A percentile compares a stretch with the other conserved stretches of the same genome.
Conservation (phyloP, 257 asterid genomes). For the Striga asiatica region DNA sequence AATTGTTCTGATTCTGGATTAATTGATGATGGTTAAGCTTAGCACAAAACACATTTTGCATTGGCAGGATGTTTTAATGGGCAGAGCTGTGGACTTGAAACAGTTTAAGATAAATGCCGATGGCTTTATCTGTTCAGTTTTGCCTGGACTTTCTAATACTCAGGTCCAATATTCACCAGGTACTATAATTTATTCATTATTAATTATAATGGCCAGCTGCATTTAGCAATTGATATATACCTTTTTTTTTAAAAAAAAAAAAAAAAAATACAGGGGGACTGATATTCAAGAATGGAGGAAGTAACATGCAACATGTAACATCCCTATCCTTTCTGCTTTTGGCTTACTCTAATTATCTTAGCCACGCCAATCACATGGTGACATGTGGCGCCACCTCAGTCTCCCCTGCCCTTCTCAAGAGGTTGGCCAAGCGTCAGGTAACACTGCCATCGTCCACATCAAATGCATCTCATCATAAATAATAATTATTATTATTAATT, state of each 20-base stretch:
- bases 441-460: background rate
- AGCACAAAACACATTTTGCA: no score
- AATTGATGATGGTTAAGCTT: no score
- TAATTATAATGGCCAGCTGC: no score
- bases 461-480: no score
- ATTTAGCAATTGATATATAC: no score
- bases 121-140: conserved; percentile 57
- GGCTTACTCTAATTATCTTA: conserved; percentile 75
- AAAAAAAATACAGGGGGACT: conserved; percentile 33
- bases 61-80: conserved; percentile 78
- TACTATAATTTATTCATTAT: conserved; percentile 8
- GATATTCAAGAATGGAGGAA: conserved; percentile 70
- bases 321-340: conserved; percentile 69
- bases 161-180: conserved; percentile 91
- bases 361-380: conserved; percentile 70
- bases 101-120: conserved; percentile 71
- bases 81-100: conserved; percentile 44
- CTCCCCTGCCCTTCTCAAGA: conserved; percentile 64
- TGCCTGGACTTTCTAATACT: conserved; percentile 73
- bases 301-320: conserved; percentile 95
- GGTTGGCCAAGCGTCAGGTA: conserved; percentile 82
- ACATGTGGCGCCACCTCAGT: conserved; percentile 62
- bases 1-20: no score
- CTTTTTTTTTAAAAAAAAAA: background rate
- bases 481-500: background rate